Conservation (phyloP, 164 flowering plant genomes). For the Euptelea pleiosperma region DNA sequence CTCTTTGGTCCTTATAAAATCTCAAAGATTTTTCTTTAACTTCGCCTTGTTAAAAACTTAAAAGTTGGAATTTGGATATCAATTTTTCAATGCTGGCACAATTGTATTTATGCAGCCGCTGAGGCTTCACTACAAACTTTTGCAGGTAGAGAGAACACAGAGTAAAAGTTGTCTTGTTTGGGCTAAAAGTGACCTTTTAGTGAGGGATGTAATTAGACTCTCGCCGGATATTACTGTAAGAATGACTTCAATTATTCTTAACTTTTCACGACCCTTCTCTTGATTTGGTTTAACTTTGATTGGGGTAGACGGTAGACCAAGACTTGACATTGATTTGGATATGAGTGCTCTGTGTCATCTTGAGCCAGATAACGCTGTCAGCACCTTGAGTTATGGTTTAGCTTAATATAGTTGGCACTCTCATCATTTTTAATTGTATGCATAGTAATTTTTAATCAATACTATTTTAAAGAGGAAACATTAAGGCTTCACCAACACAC, state of each 20-base stretch:
- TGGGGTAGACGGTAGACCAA: background rate
- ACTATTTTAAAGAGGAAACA: no score
- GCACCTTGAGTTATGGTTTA: no score
- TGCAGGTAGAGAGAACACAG: constrained; percentile 60
- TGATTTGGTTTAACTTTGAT: constrained; percentile 4
- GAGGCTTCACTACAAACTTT: constrained; percentile 8
- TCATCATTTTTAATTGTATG: no score
- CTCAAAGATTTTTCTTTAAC: background rate
- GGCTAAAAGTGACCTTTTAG: constrained; percentile 88
- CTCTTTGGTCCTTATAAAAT: no score
- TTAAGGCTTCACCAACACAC: no score
- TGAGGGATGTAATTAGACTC: constrained; percentile 60
- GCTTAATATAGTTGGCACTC: no score
- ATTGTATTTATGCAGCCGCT: background rate
- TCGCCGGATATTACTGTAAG: constrained; percentile 56
- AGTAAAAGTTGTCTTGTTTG: constrained; percentile 87
- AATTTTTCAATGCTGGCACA: background rate
- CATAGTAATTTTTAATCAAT: no score
- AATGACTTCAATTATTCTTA: background rate
- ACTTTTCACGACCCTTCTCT: background rate
- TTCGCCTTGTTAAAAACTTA: background rate
- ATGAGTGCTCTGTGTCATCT: no score
- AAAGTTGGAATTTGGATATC: background rate
- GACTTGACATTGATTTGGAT: no score
- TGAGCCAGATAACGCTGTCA: no score